phyloP scores from a whole-genome alignment of 148 eudicot species.

The Beta vulgaris region DNA sequence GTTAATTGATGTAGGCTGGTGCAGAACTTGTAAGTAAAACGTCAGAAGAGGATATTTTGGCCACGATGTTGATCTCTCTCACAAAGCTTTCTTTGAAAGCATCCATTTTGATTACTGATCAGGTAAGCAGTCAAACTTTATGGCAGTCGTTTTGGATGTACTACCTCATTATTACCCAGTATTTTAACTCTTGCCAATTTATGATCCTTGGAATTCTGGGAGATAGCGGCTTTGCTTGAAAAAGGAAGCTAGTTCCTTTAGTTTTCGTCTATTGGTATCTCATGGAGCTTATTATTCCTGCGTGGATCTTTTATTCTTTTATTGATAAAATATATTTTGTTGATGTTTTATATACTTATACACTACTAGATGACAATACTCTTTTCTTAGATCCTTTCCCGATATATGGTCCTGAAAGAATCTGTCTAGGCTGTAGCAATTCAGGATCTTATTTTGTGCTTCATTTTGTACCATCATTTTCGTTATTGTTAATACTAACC shows the following conservation, averaged over 20 bases:
- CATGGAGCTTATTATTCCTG: neutral
- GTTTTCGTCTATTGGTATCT: constrained; percentile 1
- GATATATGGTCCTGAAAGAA: neutral
- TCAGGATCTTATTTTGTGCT: neutral
- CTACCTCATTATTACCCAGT: neutral
- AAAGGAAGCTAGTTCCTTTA: neutral
- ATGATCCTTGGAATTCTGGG: neutral
- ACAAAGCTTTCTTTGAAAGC: constrained; percentile 64
- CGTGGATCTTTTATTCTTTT: neutral
- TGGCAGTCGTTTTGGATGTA: constrained; percentile 13
- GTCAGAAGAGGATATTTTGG: constrained; percentile 54
- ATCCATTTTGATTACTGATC: constrained; percentile 47
- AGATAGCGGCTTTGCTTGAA: neutral
- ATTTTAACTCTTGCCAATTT: neutral
- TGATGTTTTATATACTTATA: neutral
- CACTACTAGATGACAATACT: neutral
- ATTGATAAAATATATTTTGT: too few species aligned
- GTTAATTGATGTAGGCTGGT: constrained; percentile 58
- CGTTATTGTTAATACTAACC: neutral
- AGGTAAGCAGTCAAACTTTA: constrained; percentile 40
- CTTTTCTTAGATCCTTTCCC: neutral
- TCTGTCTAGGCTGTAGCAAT: neutral
- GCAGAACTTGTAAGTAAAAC: constrained; percentile 53
- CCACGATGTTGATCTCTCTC: constrained; percentile 66
- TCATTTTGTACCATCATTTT: neutral